Percentiles rank a stretch among this genome's conserved stretches.
Evolutionary conservation across 2,329 filamentous ascomycete species (phyloP).

Genomic region (Macroventuria anomochaeta): DNA sequence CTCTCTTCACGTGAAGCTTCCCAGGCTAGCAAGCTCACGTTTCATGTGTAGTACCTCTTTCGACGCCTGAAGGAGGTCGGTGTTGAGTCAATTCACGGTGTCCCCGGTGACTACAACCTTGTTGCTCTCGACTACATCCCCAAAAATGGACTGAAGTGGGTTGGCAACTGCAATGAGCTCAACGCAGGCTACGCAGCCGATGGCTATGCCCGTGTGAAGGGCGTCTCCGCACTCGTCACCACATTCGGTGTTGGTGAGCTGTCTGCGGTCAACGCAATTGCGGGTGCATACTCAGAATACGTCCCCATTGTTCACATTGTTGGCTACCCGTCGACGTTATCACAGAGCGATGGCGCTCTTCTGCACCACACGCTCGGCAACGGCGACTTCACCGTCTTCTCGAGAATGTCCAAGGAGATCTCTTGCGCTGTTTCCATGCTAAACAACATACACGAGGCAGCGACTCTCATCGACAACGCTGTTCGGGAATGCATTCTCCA

Average conservation of each 20-base stretch:
- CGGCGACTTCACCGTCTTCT: slow-evolving; percentile 81
- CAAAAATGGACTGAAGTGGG: slow-evolving; percentile 62
- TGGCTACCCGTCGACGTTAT: slow-evolving; percentile 52
- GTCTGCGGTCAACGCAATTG: slow-evolving; percentile 55
- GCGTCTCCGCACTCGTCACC: slow-evolving; percentile 55
- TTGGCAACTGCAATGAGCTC: slow-evolving; percentile 68
- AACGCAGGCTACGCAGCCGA: slow-evolving; percentile 60
- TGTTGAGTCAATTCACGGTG: slow-evolving; percentile 55
- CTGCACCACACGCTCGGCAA: slow-evolving; percentile 58
- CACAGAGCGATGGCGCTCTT: slow-evolving; percentile 51
- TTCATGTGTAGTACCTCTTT: slow-evolving; percentile 47
- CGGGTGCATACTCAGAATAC: slow-evolving; percentile 56
- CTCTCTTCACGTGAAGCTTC: background rate
- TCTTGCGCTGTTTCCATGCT: slow-evolving; percentile 75
- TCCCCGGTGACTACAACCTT: slow-evolving; percentile 54
- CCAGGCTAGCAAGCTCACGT: slow-evolving; percentile 4
- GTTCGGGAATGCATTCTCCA: slow-evolving; percentile 75
- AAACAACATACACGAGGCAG: slow-evolving; percentile 71
- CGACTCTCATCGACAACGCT: slow-evolving; percentile 77
- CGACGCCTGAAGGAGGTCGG: slow-evolving; percentile 52
- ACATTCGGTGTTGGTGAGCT: slow-evolving; percentile 59
- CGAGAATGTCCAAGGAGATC: slow-evolving; percentile 75
- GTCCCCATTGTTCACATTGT: slow-evolving; percentile 58
- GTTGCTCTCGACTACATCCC: slow-evolving; percentile 64
- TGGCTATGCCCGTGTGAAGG: slow-evolving; percentile 56